phyloP scores from a whole-genome alignment of 2,329 filamentous ascomycete species.

The Beauveria varroae region DNA sequence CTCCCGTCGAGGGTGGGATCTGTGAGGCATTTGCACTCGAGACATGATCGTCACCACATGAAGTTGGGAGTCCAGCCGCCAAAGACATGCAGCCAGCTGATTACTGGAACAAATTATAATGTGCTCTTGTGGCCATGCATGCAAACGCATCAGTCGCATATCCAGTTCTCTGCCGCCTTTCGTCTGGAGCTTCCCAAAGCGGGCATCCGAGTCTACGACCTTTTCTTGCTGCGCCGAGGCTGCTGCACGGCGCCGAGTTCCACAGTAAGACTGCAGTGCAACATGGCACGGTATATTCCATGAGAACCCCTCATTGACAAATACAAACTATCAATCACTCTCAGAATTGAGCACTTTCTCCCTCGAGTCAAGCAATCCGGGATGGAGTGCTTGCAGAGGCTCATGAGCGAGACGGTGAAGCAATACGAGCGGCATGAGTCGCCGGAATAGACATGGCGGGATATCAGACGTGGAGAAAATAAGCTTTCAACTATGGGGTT shows the following conservation, averaged over 20 bases:
- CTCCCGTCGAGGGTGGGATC: too few relatives aligned
- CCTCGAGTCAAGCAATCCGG: too few relatives aligned
- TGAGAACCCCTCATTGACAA: not conserved
- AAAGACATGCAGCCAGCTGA: not conserved
- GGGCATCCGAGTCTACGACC: not conserved
- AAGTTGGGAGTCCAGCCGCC: too few relatives aligned
- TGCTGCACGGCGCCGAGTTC: not conserved
- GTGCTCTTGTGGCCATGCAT: not conserved
- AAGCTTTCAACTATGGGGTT: not conserved
- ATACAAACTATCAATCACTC: not conserved
- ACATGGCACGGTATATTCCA: not conserved
- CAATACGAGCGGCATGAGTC: too few relatives aligned
- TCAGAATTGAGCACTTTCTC: too few relatives aligned
- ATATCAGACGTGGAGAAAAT: not conserved
- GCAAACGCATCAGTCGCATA: not conserved
- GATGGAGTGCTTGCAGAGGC: too few relatives aligned
- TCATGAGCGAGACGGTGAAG: too few relatives aligned
- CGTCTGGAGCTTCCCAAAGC: conserved; percentile 6
- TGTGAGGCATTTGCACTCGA: too few relatives aligned
- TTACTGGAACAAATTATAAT: not conserved
- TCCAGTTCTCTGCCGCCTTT: not conserved
- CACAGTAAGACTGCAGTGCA: not conserved
- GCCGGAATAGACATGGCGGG: not conserved
- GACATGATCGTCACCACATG: not conserved
- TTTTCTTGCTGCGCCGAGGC: not conserved